Evolutionary conservation across 176 grass and related monocot species (phyloP).

Genomic region (Bothriochloa decipiens): DNA sequence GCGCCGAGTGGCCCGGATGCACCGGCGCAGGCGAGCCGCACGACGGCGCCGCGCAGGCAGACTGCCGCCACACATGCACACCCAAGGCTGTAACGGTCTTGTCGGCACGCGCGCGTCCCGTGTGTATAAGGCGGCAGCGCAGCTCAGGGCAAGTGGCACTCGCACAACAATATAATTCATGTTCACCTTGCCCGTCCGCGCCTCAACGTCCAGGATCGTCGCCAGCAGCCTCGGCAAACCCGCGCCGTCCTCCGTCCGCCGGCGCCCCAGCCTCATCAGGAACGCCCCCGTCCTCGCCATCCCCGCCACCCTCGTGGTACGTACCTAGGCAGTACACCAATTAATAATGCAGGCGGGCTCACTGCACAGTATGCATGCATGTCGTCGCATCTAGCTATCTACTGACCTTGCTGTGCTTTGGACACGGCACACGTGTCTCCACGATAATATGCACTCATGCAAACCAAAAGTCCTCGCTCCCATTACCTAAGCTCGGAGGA

Average conservation of each 20-base stretch:
- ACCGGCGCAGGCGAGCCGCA: conserved; percentile 45
- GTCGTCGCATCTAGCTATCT: not conserved
- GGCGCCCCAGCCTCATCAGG: conserved; percentile 58
- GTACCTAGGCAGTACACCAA: not conserved
- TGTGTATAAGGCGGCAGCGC: conserved; percentile 22
- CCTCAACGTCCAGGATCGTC: conserved; percentile 37
- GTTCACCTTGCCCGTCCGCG: conserved; percentile 46
- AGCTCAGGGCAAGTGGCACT: conserved; percentile 18
- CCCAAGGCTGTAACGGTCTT: not conserved
- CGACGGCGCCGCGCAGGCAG: not conserved
- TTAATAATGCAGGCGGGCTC: not conserved
- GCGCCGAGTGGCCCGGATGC: conserved; percentile 45
- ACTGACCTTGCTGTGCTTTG: too few relatives aligned
- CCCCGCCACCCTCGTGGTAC: conserved; percentile 50
- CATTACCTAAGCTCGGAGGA: too few relatives aligned
- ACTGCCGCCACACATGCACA: not conserved
- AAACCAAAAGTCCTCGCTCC: too few relatives aligned
- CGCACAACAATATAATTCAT: conserved; percentile 28
- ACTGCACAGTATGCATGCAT: not conserved
- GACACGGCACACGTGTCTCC: too few relatives aligned
- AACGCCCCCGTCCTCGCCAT: conserved; percentile 64
- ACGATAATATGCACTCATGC: not conserved
- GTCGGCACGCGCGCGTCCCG: conserved; percentile 26
- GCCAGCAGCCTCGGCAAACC: conserved; percentile 43
- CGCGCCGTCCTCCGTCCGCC: conserved; percentile 33